Evolutionary conservation across 2,329 filamentous ascomycete genomes (phyloP), one percentile per base, ranked within the genome.

Genomic region (Neodidymelliopsis sp.): DNA sequence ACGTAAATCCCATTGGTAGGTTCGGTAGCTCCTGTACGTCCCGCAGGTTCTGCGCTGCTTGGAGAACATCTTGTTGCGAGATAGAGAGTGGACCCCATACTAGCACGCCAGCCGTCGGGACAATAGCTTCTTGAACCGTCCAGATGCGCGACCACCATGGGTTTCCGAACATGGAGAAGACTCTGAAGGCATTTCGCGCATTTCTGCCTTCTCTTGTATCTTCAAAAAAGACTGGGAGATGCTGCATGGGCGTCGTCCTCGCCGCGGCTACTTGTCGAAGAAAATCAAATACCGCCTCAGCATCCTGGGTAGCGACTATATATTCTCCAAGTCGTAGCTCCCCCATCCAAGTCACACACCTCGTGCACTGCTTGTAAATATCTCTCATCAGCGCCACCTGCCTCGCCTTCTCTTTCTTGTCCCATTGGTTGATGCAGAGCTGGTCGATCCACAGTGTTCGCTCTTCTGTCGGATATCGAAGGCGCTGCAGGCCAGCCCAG

Each of bases 401-500:
- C 2, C 15, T 47, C 9, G 47, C 51, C 24, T 62, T 59, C 39
- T 70, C 65, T 19, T 50, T 30, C 10, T 45, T 38, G 19, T 65
- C 55, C 20, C 42, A 37, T 43, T 69, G 65, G 33, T 70, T 57
- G 41, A 70, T 70, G 37, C 67, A 70, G 2, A 70, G 31, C 20
- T 64, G 59, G 38, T 68, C 66, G 23, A 64, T 54, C 65, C 66
- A 69, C 1, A 64, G 15, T 6, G 47, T 51, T 5, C 53, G 49
- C 6, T 2, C 33, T 12, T 22, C 6, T 4, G 27, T 33, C 0
- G 33, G 22, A 23, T 56, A 20, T 12, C 62, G 58, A 35, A 68
- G 50, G 13, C 54, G 53, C 19, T 38, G 29, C 6, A 63, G 33
- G 2, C 58, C 61, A 20, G 22, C 36, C 18, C 52, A 33, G 4